Evolutionary conservation across 768 basidiomycete genomes (phyloP).

Genomic region (Suillus cothurnatus): DNA sequence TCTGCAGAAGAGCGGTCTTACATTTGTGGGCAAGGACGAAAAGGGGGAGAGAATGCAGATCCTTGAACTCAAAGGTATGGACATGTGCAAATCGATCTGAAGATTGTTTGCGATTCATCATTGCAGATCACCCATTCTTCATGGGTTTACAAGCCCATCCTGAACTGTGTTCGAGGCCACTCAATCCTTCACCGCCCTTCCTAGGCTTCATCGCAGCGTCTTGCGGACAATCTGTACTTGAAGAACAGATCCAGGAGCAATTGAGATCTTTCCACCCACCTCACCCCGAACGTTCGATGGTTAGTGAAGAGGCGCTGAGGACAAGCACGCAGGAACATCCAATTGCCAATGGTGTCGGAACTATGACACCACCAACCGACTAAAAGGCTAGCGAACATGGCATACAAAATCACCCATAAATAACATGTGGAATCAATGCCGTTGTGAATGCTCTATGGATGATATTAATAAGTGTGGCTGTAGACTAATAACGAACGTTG

Average conservation of each 20-base stretch:
- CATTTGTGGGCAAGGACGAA: constrained; percentile 89
- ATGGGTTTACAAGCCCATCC: constrained; percentile 95
- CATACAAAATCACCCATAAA: neutral
- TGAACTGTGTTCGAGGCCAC: constrained; percentile 96
- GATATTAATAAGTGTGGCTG: neutral
- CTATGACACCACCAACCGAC: constrained; percentile 17
- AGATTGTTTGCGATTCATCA: neutral
- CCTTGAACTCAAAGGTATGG: constrained; percentile 78
- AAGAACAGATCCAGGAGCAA: constrained; percentile 76
- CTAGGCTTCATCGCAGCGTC: constrained; percentile 93
- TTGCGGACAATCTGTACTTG: constrained; percentile 51
- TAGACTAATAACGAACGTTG: constrained; percentile 6
- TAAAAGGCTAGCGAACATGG: neutral
- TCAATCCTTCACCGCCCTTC: constrained; percentile 97
- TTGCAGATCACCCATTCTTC: constrained; percentile 89
- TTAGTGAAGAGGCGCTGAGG: constrained; percentile 62
- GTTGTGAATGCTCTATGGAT: neutral
- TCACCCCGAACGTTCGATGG: constrained; percentile 76
- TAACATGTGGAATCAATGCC: neutral
- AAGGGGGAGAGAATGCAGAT: constrained; percentile 97
- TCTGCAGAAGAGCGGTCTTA: constrained; percentile 71
- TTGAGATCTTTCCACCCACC: constrained; percentile 64
- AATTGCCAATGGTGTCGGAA: constrained; percentile 19
- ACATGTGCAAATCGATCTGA: neutral
- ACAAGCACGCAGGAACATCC: constrained; percentile 34